Conservation (phyloP, 129 eudicot species). For the Daucus carota region DNA sequence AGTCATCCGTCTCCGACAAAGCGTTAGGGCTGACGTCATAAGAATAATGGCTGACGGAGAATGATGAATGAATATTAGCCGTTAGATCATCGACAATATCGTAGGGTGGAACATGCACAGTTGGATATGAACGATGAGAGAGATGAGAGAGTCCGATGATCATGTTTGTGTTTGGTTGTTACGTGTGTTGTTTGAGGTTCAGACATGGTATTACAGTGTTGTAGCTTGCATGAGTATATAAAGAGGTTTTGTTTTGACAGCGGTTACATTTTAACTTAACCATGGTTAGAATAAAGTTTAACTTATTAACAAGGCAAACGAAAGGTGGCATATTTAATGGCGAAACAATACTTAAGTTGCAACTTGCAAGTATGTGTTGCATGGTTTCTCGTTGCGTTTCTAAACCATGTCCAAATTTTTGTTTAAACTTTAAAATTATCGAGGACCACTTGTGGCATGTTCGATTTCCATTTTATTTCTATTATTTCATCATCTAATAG, state of each 20-base stretch:
- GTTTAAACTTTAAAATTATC: too few relatives aligned
- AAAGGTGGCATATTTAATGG: not conserved
- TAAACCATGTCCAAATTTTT: not conserved
- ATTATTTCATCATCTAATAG: too few relatives aligned
- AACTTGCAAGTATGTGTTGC: not conserved
- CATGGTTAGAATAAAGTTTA: constrained; percentile 10
- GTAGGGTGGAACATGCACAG: constrained; percentile 56
- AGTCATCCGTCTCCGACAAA: constrained; percentile 33
- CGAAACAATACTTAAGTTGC: not conserved
- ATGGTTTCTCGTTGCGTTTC: not conserved
- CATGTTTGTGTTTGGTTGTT: constrained; percentile 29
- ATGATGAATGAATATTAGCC: constrained; percentile 27
- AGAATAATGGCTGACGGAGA: constrained; percentile 7
- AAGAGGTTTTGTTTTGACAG: not conserved
- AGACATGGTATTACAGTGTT: not conserved
- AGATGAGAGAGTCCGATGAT: constrained; percentile 41
- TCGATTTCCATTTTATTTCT: too few relatives aligned
- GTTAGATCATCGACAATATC: constrained; percentile 38
- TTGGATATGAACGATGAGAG: constrained; percentile 47
- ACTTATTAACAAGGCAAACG: not conserved
- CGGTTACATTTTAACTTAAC: constrained; percentile 2
- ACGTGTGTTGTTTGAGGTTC: not conserved
- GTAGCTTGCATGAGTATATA: not conserved
- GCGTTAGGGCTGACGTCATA: constrained; percentile 16
- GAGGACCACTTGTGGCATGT: too few relatives aligned